phyloP scores from a whole-genome alignment of 2,329 filamentous ascomycete genomes.

The Fragosphaeria purpurea region DNA sequence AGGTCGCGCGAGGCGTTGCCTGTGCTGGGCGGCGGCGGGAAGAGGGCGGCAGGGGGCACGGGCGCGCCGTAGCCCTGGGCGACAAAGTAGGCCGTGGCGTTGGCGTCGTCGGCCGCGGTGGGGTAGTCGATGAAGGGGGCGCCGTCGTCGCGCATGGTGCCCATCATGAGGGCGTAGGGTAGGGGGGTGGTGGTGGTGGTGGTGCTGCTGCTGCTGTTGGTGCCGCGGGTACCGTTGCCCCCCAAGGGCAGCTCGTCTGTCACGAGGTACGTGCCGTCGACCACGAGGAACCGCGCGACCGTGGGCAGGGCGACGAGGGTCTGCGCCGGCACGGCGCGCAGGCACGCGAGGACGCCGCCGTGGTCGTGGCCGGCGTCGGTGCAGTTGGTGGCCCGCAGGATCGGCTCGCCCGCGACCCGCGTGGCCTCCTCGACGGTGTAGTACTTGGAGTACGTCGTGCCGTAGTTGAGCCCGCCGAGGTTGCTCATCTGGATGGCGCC shows the following conservation, averaged over 20 bases:
- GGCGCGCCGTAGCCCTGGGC: slow-evolving; percentile 22
- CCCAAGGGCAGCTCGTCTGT: slow-evolving; percentile 36
- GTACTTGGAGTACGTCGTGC: slow-evolving; percentile 48
- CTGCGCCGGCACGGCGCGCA: slow-evolving; percentile 35
- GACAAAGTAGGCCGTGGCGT: slow-evolving; percentile 23
- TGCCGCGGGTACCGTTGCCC: too few relatives aligned
- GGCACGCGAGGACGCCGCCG: slow-evolving; percentile 33
- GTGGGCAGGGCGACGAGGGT: slow-evolving; percentile 29
- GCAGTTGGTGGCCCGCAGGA: slow-evolving; percentile 43
- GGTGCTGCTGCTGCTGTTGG: slow-evolving; percentile 20
- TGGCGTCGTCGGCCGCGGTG: slow-evolving; percentile 13
- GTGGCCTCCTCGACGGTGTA: slow-evolving; percentile 45
- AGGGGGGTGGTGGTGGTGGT: slow-evolving; percentile 32
- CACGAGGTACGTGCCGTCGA: slow-evolving; percentile 46
- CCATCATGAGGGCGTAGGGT: slow-evolving; percentile 46
- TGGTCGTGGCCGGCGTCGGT: slow-evolving; percentile 31
- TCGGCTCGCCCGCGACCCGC: slow-evolving; percentile 34
- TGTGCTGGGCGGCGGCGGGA: slow-evolving; percentile 35
- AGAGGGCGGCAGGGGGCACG: slow-evolving; percentile 33
- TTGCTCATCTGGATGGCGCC: slow-evolving; percentile 34
- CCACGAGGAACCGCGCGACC: slow-evolving; percentile 42
- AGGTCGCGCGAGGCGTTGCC: slow-evolving; percentile 42
- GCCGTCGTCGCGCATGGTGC: slow-evolving; percentile 43
- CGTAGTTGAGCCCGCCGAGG: slow-evolving; percentile 38
- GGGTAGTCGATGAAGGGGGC: slow-evolving; percentile 43